Base-by-base conservation (phyloP, 192 early-diverging fungal species). In the Backusella mclennaniae region DNA sequence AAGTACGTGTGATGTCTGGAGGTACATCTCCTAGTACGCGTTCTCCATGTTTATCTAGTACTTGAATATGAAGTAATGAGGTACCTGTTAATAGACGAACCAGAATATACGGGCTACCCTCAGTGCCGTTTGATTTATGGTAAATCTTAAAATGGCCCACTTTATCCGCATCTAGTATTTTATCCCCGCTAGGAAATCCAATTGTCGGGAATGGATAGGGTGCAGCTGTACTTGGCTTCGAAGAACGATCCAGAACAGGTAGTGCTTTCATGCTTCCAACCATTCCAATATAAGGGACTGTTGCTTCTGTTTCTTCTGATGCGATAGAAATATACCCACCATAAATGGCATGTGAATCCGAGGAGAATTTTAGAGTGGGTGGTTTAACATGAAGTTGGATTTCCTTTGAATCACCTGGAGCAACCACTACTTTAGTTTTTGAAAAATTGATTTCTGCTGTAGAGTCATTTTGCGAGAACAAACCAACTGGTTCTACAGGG, bases 211-310 rank as follows among this genome's bases (percentile, higher is more conserved):
- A 79, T 15, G 77, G 59, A 59, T 38, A 74, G 0, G 77, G 73
- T 49, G 38, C 31, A 70, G 72, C 67, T 31, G 42, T 21, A 26
- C 39, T 46, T 1, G 70, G 70, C 8, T 76, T 73, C 14, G 9
- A 11, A 3, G 36, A 67, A 19, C 53, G 67, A 35, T 86, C 83
- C 31, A 84, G 73, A 21, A 86, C 81, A 23, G 81, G 85, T 3
- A 86, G 69, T 5, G 76, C 69, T 46, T 53, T 39, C 70, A 87
- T 78, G 26, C 82, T 82, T 23, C 83, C 85, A 53, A 79, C 74
- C 67, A 86, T 73, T 67, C 85, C 85, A 72, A 79, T 78, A 75
- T 83, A 86, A 23, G 85, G 85, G n/a, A 86, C 79, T 33, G 68
- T 68, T 38, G 56, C 70, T 0, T 73, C 52, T 38, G 73, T 38